phyloP scores from a whole-genome alignment of 768 basidiomycete genomes.

The Lactifluus subvellereus region DNA sequence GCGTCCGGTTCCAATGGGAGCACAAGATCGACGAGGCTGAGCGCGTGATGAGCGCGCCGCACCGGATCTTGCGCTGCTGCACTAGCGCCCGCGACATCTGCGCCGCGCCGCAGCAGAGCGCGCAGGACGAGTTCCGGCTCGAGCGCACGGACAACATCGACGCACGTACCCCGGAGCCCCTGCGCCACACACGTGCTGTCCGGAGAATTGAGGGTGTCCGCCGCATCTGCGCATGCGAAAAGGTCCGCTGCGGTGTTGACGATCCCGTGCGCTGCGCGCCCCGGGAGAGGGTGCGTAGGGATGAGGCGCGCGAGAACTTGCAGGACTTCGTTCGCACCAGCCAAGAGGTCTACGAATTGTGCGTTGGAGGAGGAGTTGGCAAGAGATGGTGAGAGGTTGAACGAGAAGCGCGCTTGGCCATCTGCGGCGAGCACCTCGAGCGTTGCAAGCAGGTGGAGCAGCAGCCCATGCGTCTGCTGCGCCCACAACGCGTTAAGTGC shows the following conservation, averaged over 20 bases:
- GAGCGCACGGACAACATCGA: slow-evolving; percentile 43
- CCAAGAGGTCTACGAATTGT: slow-evolving; percentile 49
- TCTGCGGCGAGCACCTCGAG: slow-evolving; percentile 47
- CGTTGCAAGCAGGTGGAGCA: slow-evolving; percentile 51
- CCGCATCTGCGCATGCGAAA: slow-evolving; percentile 48
- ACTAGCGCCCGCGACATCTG: slow-evolving; percentile 28
- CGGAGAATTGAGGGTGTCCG: slow-evolving; percentile 38
- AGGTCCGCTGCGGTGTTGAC: slow-evolving; percentile 45
- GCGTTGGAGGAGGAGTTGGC: slow-evolving; percentile 29
- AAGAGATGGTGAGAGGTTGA: slow-evolving; percentile 29
- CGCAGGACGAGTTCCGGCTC: slow-evolving; percentile 49
- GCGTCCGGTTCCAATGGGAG: slow-evolving; percentile 37
- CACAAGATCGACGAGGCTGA: slow-evolving; percentile 50
- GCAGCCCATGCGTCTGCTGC: slow-evolving; percentile 50
- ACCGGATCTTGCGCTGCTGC: slow-evolving; percentile 45
- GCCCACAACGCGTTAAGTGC: slow-evolving; percentile 56
- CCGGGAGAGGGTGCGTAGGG: slow-evolving; percentile 44
- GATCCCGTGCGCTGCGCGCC: slow-evolving; percentile 43
- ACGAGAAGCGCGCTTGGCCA: slow-evolving; percentile 46
- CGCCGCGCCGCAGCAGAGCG: slow-evolving; percentile 48
- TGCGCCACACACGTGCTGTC: slow-evolving; percentile 40
- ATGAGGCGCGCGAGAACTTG: slow-evolving; percentile 44
- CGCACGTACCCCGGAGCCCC: slow-evolving; percentile 44
- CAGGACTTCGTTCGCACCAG: slow-evolving; percentile 48
- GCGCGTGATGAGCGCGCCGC: slow-evolving; percentile 49